phyloP scores from a whole-genome alignment of 78 protist genomes.

The slime mould (Dictyostelium discoideum) region DNA sequence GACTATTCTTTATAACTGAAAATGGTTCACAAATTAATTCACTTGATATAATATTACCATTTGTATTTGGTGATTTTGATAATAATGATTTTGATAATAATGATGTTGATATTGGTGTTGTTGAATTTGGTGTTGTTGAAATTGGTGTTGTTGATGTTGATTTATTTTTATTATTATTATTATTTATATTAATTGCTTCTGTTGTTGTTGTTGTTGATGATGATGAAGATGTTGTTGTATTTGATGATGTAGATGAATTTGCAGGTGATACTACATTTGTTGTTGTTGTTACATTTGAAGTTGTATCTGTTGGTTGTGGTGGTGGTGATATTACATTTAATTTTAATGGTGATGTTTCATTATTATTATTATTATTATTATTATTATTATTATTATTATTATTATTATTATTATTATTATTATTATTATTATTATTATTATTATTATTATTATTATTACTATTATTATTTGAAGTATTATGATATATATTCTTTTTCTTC shows the following conservation, averaged over 20 bases:
- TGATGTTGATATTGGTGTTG: not conserved
- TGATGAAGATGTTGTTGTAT: not conserved
- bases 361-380: too few species aligned
- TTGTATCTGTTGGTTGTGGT: not conserved
- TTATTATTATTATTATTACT: not conserved
- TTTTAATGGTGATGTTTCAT: not conserved
- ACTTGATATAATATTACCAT: not conserved
- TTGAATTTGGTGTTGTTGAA: not conserved
- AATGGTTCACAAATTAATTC: slow-evolving; percentile 56
- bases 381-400: not conserved
- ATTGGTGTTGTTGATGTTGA: not conserved
- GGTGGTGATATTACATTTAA: not conserved
- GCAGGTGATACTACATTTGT: not conserved
- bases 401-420: not conserved
- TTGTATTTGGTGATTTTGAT: not conserved
- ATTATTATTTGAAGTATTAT: not conserved
- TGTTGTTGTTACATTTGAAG: not conserved
- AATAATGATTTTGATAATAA: not conserved
- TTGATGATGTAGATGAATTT: not conserved
- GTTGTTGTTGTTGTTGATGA: not conserved
- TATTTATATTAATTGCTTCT: too few species aligned
- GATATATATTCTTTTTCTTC: not conserved
- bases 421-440: not conserved
- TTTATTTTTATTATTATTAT: not conserved
- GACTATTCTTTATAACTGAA: slow-evolving; percentile 14